Evolutionary conservation across 2,329 filamentous ascomycete species (phyloP).

Genomic region (Colletotrichum sp.): DNA sequence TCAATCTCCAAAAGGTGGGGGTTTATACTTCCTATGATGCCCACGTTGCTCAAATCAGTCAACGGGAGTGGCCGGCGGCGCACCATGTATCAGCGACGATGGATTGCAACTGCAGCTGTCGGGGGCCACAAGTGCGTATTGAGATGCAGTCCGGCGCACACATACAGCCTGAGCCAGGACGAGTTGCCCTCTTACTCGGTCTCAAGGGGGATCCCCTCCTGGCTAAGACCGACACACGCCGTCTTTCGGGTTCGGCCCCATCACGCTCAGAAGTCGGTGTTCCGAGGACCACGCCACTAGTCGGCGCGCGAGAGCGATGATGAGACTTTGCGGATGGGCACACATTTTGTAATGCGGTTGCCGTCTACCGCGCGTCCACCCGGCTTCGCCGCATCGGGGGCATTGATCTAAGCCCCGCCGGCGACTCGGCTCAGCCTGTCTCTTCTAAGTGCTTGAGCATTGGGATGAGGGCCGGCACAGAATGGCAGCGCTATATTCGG

Average conservation of each 20-base stretch:
- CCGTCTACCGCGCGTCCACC: neutral
- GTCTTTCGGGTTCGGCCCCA: neutral
- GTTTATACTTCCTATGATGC: neutral
- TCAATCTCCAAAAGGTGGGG: constrained; percentile 1
- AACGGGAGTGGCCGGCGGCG: neutral
- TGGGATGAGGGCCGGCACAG: neutral
- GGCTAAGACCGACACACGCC: neutral
- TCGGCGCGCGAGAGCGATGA: neutral
- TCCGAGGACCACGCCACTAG: neutral
- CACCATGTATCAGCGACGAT: neutral
- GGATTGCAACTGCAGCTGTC: neutral
- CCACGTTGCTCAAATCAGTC: neutral
- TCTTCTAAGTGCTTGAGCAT: neutral
- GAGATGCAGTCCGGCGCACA: neutral
- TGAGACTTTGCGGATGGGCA: neutral
- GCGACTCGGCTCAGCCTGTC: neutral
- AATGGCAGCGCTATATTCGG: neutral
- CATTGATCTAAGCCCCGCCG: neutral
- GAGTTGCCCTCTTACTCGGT: neutral
- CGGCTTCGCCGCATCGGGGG: constrained; percentile 2
- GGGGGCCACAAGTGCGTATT: neutral
- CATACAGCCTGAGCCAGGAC: neutral
- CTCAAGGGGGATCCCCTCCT: neutral
- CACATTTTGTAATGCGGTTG: constrained; percentile 1
- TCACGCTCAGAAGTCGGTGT: neutral